Conservation (phyloP, 169 alveolate species). For the Plasmodium inui region DNA sequence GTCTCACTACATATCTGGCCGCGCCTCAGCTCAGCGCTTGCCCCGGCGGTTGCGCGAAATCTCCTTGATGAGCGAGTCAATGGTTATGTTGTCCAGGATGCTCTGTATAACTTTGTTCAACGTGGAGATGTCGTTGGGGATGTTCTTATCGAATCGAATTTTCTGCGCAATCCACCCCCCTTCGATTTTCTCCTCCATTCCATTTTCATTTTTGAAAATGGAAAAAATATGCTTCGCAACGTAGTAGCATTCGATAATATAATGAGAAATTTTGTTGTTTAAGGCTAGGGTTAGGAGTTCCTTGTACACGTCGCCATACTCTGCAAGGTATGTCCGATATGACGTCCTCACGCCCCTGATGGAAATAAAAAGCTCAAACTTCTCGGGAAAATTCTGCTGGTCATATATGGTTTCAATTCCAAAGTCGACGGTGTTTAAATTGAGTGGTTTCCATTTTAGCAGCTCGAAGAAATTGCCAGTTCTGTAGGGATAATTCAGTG, state of each 20-base stretch:
- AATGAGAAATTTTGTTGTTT: constrained; percentile 74
- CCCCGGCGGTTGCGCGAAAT: constrained; percentile 22
- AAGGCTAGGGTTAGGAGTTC: constrained; percentile 83
- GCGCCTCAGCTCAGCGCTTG: neutral
- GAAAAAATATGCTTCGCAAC: constrained; percentile 68
- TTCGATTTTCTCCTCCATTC: constrained; percentile 85
- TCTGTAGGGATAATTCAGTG: constrained; percentile 91
- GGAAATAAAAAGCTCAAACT: constrained; percentile 80
- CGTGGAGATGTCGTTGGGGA: constrained; percentile 87
- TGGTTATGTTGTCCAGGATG: constrained; percentile 88
- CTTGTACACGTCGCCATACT: constrained; percentile 88
- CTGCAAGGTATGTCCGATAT: constrained; percentile 87
- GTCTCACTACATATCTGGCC: neutral
- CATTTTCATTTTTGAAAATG: constrained; percentile 83
- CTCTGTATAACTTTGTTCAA: constrained; percentile 86
- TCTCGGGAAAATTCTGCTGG: constrained; percentile 75
- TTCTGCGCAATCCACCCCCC: constrained; percentile 95
- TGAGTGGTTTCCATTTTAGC: constrained; percentile 97
- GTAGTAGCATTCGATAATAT: constrained; percentile 43
- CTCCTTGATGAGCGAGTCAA: constrained; percentile 83
- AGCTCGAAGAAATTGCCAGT: constrained; percentile 96
- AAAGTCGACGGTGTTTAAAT: constrained; percentile 94
- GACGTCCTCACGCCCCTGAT: constrained; percentile 84
- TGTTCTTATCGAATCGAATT: constrained; percentile 87
- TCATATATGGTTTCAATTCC: constrained; percentile 85